Evolutionary conservation across 1,284 basidiomycete species (phyloP), one percentile per base, ranked within the genome.

Genomic region (Testicularia cyperi): DNA sequence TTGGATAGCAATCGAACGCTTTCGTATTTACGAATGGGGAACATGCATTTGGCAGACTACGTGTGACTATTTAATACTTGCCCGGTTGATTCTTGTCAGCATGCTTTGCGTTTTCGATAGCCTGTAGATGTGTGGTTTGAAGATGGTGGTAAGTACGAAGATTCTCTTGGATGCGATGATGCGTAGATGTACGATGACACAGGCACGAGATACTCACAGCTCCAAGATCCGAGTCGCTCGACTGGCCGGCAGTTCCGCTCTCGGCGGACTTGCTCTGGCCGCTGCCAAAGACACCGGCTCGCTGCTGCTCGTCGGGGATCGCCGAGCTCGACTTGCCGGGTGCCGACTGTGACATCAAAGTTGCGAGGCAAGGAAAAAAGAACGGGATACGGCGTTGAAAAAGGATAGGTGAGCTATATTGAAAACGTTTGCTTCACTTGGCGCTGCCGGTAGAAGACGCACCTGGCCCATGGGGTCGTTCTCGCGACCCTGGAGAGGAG

Each of bases 391-490:
- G n/a, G n/a, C n/a, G n/a, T n/a, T n/a, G n/a, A n/a, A n/a, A n/a
- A n/a, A n/a, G n/a, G n/a, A n/a, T n/a, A n/a, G n/a, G n/a, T n/a
- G n/a, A n/a, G n/a, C n/a, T n/a, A n/a, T n/a, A n/a, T n/a, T n/a
- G n/a, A n/a, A n/a, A n/a, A n/a, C n/a, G n/a, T n/a, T n/a, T n/a
- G n/a, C n/a, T n/a, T n/a, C n/a, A n/a, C n/a, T n/a, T n/a, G n/a
- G n/a, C n/a, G n/a, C n/a, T n/a, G n/a, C n/a, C n/a, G n/a, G n/a
- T n/a, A n/a, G 21, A 30, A 27, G 18, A 26, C 60, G 46, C 20
- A 64, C 60, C 54, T 64, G 60, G 35, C 61, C 61, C 18, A 64
- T 55, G n/a, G 61, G 55, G 28, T 64, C 61, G 44, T 64, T 64
- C 37, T 54, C 55, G 23, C 43, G 43, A 24, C 61, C 61, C 36